Evolutionary conservation across 441 rosid genomes (phyloP).

Genomic region (Macaranga tanarius): DNA sequence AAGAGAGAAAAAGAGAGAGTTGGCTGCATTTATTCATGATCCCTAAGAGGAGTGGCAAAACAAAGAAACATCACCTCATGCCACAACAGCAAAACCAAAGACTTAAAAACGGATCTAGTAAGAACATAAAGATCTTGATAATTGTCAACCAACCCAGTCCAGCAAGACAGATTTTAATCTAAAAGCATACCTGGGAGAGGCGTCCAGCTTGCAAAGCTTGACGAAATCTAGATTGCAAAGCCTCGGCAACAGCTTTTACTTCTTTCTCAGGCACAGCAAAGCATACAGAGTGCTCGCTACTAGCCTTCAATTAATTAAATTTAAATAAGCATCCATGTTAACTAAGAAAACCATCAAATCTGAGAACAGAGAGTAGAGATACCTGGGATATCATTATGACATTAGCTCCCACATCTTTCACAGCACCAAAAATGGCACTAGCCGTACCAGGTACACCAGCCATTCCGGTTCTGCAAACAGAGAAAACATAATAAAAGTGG

Average conservation of each 20-base stretch:
- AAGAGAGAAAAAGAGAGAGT: neutral
- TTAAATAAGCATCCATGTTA: slow-evolving; percentile 27
- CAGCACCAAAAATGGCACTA: slow-evolving; percentile 88
- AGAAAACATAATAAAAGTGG: slow-evolving; percentile 12
- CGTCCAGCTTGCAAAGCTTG: slow-evolving; percentile 93
- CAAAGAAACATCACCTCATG: neutral
- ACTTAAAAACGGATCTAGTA: neutral
- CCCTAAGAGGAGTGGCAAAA: neutral
- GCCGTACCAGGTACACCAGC: slow-evolving; percentile 99
- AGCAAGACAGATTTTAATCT: neutral
- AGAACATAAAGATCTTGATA: neutral
- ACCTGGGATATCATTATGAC: slow-evolving; percentile 99
- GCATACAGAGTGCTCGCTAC: slow-evolving; percentile 95
- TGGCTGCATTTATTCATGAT: neutral
- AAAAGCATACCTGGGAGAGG: slow-evolving; percentile 72
- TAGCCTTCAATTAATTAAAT: slow-evolving; percentile 57
- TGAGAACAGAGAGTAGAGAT: slow-evolving; percentile 19
- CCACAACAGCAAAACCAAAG: neutral
- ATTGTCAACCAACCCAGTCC: no score
- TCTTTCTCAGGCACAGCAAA: slow-evolving; percentile 97
- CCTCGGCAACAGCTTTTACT: slow-evolving; percentile 83
- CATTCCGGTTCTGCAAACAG: slow-evolving; percentile 82
- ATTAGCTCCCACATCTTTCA: slow-evolving; percentile 96
- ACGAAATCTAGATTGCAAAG: slow-evolving; percentile 70
- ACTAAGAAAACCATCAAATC: slow-evolving; percentile 15